Percentiles rank a stretch among this genome's conserved stretches.
Evolutionary conservation across 805 yeast genomes (phyloP).

Genomic region (Danielia oregonensis): DNA sequence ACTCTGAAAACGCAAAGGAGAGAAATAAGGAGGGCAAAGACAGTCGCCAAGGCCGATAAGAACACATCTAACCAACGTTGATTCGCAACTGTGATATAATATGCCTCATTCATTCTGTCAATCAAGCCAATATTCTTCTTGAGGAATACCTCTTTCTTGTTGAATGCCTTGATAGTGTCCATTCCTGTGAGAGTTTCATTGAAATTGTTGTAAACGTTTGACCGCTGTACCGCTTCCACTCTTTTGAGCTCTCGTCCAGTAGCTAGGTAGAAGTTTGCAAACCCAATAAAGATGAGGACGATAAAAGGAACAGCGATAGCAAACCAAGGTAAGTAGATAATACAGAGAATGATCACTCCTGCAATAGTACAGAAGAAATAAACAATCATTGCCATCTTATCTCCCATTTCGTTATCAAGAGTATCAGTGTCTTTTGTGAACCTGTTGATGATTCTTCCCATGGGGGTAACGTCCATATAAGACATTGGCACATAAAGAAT

Average conservation of each 20-base stretch:
- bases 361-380: constrained; percentile 1
- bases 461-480: constrained; percentile 23
- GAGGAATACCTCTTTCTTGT: background rate
- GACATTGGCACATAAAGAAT: constrained; percentile 21
- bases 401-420: constrained; percentile 22
- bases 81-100: constrained; percentile 5
- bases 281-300: constrained; percentile 1
- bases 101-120: constrained; percentile 10
- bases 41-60: constrained; percentile 1
- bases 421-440: constrained; percentile 24
- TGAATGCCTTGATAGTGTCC: constrained; percentile 7
- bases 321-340: constrained; percentile 11
- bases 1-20: constrained; percentile 17
- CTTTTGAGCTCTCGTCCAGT: constrained; percentile 10
- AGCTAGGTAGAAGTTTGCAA: constrained; percentile 8
- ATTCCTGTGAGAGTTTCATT: constrained; percentile 9
- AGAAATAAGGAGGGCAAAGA: constrained; percentile 6
- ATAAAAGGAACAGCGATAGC: constrained; percentile 8
- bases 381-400: constrained; percentile 14
- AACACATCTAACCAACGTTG: constrained; percentile 7
- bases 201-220: constrained; percentile 8
- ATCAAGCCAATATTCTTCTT: constrained; percentile 1
- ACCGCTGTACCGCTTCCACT: constrained; percentile 8
- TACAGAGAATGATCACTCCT: constrained; percentile 5
- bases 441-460: constrained; percentile 24